Evolutionary conservation across 257 asterid species (phyloP).

Genomic region (Cinchona pubescens): DNA sequence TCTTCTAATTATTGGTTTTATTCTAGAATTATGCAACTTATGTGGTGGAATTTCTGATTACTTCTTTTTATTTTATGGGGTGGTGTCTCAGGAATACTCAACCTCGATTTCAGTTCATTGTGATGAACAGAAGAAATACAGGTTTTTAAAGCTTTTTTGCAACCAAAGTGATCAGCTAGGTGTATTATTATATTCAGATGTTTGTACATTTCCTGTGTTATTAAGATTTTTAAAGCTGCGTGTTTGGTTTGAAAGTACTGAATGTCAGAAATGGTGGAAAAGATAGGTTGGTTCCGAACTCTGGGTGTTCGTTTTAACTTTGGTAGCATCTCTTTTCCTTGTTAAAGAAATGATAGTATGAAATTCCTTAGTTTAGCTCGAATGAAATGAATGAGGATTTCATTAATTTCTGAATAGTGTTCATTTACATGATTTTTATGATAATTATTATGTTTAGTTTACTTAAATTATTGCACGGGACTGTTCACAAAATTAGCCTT

Average conservation of each 20-base stretch:
- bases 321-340: not conserved
- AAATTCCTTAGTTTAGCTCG: not conserved
- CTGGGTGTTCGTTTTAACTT: not conserved
- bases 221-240: not conserved
- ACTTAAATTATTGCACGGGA: not conserved
- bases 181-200: not conserved
- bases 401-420: not conserved
- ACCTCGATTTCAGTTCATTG: constrained; percentile 87
- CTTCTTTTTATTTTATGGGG: constrained; percentile 6
- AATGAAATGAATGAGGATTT: too few relatives aligned
- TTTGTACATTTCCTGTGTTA: not conserved
- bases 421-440: not conserved
- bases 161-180: not conserved
- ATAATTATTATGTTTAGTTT: not conserved
- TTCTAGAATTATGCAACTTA: not conserved
- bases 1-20: not conserved
- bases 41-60: not conserved
- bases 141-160: constrained; percentile 36
- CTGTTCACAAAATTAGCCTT: not conserved
- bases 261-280: not conserved
- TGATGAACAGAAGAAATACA: constrained; percentile 80
- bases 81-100: constrained; percentile 62
- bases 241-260: not conserved
- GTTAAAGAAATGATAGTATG: not conserved
- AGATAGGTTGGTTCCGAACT: not conserved